These are phyloP conservation scores for Insectozyma bohioensis DNA, from an alignment of 1,139 yeast genomes.

Conservation along the genomic window DNA sequence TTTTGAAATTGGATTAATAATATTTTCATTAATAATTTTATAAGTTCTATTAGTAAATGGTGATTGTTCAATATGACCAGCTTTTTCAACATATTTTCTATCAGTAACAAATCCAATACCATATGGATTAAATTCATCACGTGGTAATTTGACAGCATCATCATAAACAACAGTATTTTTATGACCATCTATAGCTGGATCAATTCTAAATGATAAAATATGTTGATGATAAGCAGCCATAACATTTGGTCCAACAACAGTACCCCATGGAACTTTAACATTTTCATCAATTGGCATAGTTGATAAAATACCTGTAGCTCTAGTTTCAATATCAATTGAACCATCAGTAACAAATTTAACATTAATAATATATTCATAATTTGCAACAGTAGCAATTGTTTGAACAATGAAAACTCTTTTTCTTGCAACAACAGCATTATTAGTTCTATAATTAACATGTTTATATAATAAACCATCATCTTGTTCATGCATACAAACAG, in stretches of 20 bases:
- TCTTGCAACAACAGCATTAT: conserved; percentile 73
- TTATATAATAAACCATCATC: conserved; percentile 74
- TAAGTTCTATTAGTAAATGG: conserved; percentile 75
- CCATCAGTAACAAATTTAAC: conserved; percentile 82
- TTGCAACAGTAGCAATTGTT: conserved; percentile 87
- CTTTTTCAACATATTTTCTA: conserved; percentile 64
- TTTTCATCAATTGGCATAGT: conserved; percentile 83
- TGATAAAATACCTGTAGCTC: conserved; percentile 86
- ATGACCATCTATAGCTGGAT: conserved; percentile 86
- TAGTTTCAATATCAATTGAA: conserved; percentile 75
- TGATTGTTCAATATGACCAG: conserved; percentile 73
- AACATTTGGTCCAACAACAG: conserved; percentile 80
- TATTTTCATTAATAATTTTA: conserved; percentile 78
- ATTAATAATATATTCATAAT: conserved; percentile 82
- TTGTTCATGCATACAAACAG: conserved; percentile 89
- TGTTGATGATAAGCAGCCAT: conserved; percentile 92
- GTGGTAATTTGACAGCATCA: conserved; percentile 68
- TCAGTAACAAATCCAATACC: conserved; percentile 75
- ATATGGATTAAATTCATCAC: conserved; percentile 59
- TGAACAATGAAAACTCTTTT: conserved; percentile 84
- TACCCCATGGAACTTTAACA: conserved; percentile 78
- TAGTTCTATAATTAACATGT: conserved; percentile 82
- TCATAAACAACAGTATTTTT: conserved; percentile 74
- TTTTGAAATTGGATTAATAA: conserved; percentile 72
- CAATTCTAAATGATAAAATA: conserved; percentile 78